Conservation (phyloP, 2,329 filamentous ascomycete species). For the Stachybotrys elegans region DNA sequence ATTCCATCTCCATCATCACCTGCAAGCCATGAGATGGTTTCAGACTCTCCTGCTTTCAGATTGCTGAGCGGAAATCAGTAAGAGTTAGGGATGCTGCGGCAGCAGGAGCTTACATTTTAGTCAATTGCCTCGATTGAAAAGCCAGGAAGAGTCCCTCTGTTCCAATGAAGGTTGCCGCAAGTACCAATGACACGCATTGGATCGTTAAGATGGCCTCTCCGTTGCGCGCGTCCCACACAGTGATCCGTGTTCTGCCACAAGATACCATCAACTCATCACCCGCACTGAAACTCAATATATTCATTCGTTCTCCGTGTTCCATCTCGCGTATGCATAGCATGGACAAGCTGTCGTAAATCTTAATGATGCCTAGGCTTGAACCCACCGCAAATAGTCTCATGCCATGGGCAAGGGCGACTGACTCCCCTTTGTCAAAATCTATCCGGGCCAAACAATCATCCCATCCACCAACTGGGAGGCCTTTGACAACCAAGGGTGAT, state of each 20-base stretch:
- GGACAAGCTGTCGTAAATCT: neutral
- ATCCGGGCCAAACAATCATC: neutral
- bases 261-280: neutral
- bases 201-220: neutral
- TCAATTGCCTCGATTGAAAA: neutral
- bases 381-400: neutral
- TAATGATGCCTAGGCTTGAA: neutral
- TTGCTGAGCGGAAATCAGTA: neutral
- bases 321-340: neutral
- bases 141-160: neutral
- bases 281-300: neutral
- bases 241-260: neutral
- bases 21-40: neutral
- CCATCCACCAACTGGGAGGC: neutral
- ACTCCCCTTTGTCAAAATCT: neutral
- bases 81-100: neutral
- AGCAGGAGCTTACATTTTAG: neutral
- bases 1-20: neutral
- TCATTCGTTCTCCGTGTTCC: neutral
- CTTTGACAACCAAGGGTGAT: neutral
- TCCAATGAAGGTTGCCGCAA: neutral
- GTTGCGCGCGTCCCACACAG: neutral
- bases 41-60: neutral
- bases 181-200: neutral
- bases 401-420: neutral